Conservation (phyloP, 2,329 filamentous ascomycete species). For the Sporothrix pallida region DNA sequence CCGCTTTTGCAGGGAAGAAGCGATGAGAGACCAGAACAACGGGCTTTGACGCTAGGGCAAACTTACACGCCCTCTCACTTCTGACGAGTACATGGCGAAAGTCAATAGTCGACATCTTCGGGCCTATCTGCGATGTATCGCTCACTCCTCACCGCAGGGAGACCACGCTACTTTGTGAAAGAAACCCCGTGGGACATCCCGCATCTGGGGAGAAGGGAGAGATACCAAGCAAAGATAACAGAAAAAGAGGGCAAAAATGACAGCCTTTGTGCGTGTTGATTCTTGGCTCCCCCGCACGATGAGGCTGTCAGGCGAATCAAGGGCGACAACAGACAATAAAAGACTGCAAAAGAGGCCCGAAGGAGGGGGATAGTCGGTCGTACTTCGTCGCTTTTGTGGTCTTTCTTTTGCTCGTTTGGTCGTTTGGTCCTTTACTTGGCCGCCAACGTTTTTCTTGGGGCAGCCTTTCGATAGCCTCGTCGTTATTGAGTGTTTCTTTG, state of each 20-base stretch:
- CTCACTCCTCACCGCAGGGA: neutral
- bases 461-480: neutral
- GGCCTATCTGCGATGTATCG: conserved; percentile 17
- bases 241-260: conserved; percentile 4
- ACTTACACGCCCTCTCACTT: too few relatives aligned
- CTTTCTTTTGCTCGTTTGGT: neutral
- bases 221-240: neutral
- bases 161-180: neutral
- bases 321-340: neutral
- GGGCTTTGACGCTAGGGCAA: too few relatives aligned
- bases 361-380: conserved; percentile 29
- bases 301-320: neutral
- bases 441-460: neutral
- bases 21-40: too few relatives aligned
- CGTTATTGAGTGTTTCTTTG: neutral
- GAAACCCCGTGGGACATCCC: conserved; percentile 22
- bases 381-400: conserved; percentile 36
- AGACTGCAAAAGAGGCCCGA: neutral
- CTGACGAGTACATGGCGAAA: too few relatives aligned
- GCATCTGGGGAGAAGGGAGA: neutral
- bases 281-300: neutral
- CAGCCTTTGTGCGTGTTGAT: neutral
- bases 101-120: neutral
- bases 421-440: neutral
- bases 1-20: neutral